phyloP scores from a whole-genome alignment of 208 protist species.

The Acanthamoeba healyi region DNA sequence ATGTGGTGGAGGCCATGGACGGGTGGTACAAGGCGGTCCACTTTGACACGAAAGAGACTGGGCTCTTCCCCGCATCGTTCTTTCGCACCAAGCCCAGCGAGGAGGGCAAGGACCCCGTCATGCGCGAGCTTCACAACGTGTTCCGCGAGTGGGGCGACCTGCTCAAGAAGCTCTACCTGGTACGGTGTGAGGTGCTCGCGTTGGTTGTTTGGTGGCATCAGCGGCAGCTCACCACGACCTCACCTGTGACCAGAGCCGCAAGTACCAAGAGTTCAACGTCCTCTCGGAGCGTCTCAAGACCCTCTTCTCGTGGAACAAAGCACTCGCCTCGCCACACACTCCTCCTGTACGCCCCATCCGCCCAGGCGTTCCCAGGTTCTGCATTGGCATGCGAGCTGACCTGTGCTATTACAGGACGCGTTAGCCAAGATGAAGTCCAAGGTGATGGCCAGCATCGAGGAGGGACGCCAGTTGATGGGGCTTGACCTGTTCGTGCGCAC shows the following conservation, averaged over 20 bases:
- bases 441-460: constrained; percentile 78
- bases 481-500: constrained; percentile 78
- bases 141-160: constrained; percentile 44
- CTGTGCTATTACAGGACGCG: constrained; percentile 45
- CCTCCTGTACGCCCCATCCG: background rate
- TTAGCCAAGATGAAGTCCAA: constrained; percentile 77
- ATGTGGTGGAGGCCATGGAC: background rate
- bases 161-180: constrained; percentile 8
- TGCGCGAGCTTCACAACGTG: constrained; percentile 45
- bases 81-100: background rate
- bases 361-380: background rate
- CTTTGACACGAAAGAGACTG: background rate
- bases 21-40: constrained; percentile 65
- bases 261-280: constrained; percentile 61
- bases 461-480: constrained; percentile 79
- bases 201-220: background rate
- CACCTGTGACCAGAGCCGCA: constrained; percentile 52
- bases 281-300: constrained; percentile 75
- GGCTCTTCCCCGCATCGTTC: constrained; percentile 35
- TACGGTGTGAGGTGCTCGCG: too few species aligned
- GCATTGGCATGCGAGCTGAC: too few species aligned
- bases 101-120: constrained; percentile 37
- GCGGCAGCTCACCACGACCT: background rate
- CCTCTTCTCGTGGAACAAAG: constrained; percentile 77
- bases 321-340: constrained; percentile 62